Percentiles rank a stretch among this genome's conserved stretches.
phyloP scores from a whole-genome alignment of 352 stramenopile genomes.

The Phytophthora sansomeana region DNA sequence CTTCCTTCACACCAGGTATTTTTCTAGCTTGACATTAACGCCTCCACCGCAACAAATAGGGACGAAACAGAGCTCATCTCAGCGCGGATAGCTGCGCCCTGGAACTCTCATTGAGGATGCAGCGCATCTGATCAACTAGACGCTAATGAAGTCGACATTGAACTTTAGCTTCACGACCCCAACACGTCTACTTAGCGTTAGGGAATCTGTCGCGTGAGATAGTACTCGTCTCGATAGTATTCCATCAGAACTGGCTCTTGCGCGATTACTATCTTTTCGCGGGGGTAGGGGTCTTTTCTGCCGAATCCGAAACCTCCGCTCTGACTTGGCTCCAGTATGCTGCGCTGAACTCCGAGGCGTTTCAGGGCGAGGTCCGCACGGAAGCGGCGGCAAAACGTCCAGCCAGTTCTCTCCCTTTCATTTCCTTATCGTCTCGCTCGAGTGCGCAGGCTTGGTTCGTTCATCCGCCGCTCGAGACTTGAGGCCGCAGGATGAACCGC shows the following conservation, averaged over 20 bases:
- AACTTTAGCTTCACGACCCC: no score
- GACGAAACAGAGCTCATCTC: no score
- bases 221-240: not conserved
- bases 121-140: no score
- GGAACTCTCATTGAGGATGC: no score
- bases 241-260: conserved; percentile 18
- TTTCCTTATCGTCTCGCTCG: conserved; percentile 14
- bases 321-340: conserved; percentile 34
- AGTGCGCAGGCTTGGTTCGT: not conserved
- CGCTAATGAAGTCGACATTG: no score
- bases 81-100: no score
- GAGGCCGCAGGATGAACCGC: conserved; percentile 30
- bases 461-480: not conserved
- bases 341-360: conserved; percentile 20
- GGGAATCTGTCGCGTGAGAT: not conserved
- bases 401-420: conserved; percentile 28
- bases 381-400: conserved; percentile 31
- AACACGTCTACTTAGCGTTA: no score
- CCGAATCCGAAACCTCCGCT: conserved; percentile 14
- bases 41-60: no score
- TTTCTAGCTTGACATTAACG: no score
- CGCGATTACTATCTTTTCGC: not conserved
- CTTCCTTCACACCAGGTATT: no score
- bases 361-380: conserved; percentile 14
- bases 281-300: no score